These are phyloP conservation scores for Russula compacta DNA, from an alignment of 768 basidiomycete genomes.

Conservation along the genomic window DNA sequence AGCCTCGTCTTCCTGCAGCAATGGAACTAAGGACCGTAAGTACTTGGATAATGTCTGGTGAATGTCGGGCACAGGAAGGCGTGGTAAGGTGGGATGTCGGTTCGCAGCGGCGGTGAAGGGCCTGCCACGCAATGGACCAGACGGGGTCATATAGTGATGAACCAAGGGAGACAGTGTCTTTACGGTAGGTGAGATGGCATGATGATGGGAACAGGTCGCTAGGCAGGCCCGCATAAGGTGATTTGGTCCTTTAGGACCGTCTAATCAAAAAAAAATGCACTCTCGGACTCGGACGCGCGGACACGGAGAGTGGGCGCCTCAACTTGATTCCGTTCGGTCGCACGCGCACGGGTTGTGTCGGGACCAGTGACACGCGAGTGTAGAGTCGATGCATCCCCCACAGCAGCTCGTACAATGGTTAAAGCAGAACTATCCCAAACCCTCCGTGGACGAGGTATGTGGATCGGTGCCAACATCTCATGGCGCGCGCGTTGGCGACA, in stretches of 20 bases:
- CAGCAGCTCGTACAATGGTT: constrained; percentile 43
- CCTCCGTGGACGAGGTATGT: constrained; percentile 54
- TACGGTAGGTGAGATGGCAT: constrained; percentile 1
- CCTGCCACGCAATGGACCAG: background rate
- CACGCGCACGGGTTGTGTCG: too few relatives aligned
- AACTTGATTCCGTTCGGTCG: too few relatives aligned
- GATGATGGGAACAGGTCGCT: background rate
- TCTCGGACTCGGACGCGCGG: background rate
- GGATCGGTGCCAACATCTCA: background rate
- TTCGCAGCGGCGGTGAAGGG: background rate
- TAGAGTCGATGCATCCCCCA: constrained; percentile 25
- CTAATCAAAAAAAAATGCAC: too few relatives aligned
- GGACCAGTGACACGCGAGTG: background rate
- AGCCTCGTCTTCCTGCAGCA: constrained; percentile 66
- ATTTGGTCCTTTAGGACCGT: background rate
- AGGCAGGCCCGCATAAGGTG: background rate
- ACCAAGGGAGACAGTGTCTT: background rate
- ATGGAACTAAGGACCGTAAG: constrained; percentile 65
- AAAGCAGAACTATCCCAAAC: constrained; percentile 45
- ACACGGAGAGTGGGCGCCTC: too few relatives aligned
- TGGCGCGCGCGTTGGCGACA: background rate
- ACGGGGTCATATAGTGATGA: background rate
- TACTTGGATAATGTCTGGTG: constrained; percentile 69
- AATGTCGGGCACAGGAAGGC: constrained; percentile 78
- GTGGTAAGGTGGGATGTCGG: constrained; percentile 35